Evolutionary conservation across 2,329 filamentous ascomycete species (phyloP), one percentile per base, ranked within the genome.

Genomic region (Xylaria sp.): DNA sequence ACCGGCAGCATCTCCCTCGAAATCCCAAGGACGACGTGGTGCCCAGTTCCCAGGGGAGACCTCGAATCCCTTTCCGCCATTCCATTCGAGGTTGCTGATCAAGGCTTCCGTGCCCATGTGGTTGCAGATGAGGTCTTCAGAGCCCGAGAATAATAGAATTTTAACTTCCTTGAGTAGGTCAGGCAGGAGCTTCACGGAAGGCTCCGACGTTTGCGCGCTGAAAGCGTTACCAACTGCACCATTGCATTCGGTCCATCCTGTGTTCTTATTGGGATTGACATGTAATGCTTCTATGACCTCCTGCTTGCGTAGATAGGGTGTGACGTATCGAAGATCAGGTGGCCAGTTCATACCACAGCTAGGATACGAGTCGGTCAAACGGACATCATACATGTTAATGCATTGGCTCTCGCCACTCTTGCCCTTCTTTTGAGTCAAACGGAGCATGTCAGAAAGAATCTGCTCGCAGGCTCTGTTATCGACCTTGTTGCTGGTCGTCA

Each of bases 301-400:
- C n/a, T 84, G 76, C 65, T 90, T 90, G 66, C 93, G 92, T 61
- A 99, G 87, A 79, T 98, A 99, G 0, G 94, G 93, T 5, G 89
- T 93, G 24, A 99, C 88, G 58, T 87, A 78, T 55, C 81, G 80
- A 76, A 99, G 85, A 81, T 99, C 96, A 71, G 94, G 92, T 36
- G 96, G 96, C 97, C 97, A 99, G 82, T 94, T 95, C 94, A 97
- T 97, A 73, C 96, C 96, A 79, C 96, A 99, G 70, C 90, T 91
- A 4, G 93, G 92, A 79, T 88, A 93, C 6, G 83, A 83, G 80
- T 99, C 96, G 71, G 85, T 90, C 55, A 98, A 86, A 55, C 95
- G 93, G 61, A 98, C 87, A 79, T 99, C 96, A 80, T 99, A 99
- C 93, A 98, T 98, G 82, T 99, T 99, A 78, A 90, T 80, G 80